Evolutionary conservation across 139 green algal species (phyloP).

Genomic region (Chlorella sp.): DNA sequence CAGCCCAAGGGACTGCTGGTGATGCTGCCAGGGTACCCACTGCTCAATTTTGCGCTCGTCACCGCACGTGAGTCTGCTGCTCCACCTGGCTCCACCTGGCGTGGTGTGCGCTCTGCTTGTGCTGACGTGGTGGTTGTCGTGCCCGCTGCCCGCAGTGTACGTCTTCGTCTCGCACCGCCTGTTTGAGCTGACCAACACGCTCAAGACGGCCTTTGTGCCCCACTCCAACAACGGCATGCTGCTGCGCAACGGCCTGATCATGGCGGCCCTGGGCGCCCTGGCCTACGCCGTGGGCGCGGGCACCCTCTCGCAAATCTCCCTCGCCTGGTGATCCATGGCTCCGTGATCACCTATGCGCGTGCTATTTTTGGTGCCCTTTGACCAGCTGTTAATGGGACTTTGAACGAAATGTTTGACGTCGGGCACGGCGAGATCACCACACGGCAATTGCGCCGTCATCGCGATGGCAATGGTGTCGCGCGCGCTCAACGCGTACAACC

Average conservation of each 20-base stretch:
- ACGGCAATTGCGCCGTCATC: too few species aligned
- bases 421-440: too few species aligned
- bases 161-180: conserved; percentile 73
- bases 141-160: conserved; percentile 45
- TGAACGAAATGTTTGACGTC: too few species aligned
- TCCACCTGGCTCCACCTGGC: too few species aligned
- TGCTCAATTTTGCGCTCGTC: conserved; percentile 85
- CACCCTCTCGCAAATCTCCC: too few species aligned
- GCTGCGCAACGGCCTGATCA: conserved; percentile 63
- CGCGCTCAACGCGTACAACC: too few species aligned
- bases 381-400: too few species aligned
- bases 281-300: conserved; percentile 16
- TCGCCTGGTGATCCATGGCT: too few species aligned
- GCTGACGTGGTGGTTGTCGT: neutral
- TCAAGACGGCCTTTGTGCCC: conserved; percentile 75
- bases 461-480: too few species aligned
- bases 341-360: too few species aligned
- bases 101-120: neutral
- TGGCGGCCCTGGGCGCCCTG: conserved; percentile 16
- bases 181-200: conserved; percentile 78
- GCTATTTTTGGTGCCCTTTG: too few species aligned
- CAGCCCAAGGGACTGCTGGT: too few species aligned
- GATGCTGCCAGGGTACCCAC: conserved; percentile 54
- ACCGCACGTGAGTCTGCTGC: conserved; percentile 53
- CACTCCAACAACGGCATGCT: conserved; percentile 72